Conservation (phyloP, 1,284 basidiomycete genomes). For the Cystobasidium sp. region DNA sequence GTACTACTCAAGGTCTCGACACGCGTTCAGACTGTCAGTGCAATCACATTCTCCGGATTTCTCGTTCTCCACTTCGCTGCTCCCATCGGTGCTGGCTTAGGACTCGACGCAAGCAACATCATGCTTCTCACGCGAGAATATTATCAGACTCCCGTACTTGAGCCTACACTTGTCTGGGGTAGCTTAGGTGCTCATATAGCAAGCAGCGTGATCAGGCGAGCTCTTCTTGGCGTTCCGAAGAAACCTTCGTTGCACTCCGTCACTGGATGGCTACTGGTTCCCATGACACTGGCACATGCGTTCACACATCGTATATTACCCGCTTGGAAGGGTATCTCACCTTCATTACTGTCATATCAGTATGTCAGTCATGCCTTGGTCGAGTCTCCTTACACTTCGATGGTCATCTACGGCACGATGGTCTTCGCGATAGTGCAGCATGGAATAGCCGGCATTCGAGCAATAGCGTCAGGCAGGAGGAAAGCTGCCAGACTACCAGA, state of each 20-base stretch:
- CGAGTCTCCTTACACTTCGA: slow-evolving; percentile 31
- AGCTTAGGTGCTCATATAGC: slow-evolving; percentile 46
- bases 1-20: slow-evolving; percentile 22
- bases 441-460: slow-evolving; percentile 46
- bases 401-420: slow-evolving; percentile 45
- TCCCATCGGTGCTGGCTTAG: slow-evolving; percentile 44
- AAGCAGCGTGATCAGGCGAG: slow-evolving; percentile 43
- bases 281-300: slow-evolving; percentile 46
- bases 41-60: slow-evolving; percentile 49
- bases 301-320: slow-evolving; percentile 51
- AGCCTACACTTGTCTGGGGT: slow-evolving; percentile 49
- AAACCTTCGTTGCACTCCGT: slow-evolving; percentile 45
- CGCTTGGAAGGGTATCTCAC: slow-evolving; percentile 47
- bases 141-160: slow-evolving; percentile 49
- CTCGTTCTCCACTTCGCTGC: slow-evolving; percentile 49
- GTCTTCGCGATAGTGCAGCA: slow-evolving; percentile 47
- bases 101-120: slow-evolving; percentile 45
- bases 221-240: slow-evolving; percentile 8
- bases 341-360: slow-evolving; percentile 50
- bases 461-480: slow-evolving; percentile 26
- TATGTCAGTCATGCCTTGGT: slow-evolving; percentile 48
- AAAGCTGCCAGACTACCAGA: slow-evolving; percentile 32
- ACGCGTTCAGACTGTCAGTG: slow-evolving; percentile 44
- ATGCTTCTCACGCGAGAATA: slow-evolving; percentile 50
- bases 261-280: slow-evolving; percentile 51